Percentiles rank a stretch among this genome's conserved stretches.
Evolutionary conservation across 2,329 filamentous ascomycete species (phyloP).

Genomic region (Cephalotrichum gorgonifer): DNA sequence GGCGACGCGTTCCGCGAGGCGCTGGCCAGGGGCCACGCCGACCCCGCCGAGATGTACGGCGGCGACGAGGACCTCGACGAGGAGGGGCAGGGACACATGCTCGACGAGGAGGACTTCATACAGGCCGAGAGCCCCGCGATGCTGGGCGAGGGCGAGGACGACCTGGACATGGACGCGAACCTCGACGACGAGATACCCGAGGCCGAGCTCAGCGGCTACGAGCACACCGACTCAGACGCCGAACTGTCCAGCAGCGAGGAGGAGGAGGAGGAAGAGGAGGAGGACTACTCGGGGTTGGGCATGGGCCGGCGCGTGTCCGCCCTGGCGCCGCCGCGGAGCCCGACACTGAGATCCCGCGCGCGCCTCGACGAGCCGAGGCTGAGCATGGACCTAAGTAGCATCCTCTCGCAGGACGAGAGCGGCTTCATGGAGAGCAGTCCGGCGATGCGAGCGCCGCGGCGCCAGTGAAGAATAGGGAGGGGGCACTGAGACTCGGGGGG

Average conservation of each 20-base stretch:
- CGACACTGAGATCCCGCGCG: constrained; percentile 21
- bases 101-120: constrained; percentile 52
- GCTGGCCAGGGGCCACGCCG: constrained; percentile 38
- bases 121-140: constrained; percentile 15
- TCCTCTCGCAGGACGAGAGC: constrained; percentile 47
- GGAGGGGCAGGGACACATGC: constrained; percentile 45
- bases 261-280: constrained; percentile 57
- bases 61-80: constrained; percentile 44
- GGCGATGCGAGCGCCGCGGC: constrained; percentile 5
- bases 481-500: no score
- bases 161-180: constrained; percentile 55
- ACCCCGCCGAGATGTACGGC: constrained; percentile 37
- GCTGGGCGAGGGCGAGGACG: constrained; percentile 11
- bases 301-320: constrained; percentile 26
- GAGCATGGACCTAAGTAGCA: constrained; percentile 47
- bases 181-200: constrained; percentile 64
- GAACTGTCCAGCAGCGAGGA: constrained; percentile 42
- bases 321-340: constrained; percentile 23
- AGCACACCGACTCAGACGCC: constrained; percentile 68
- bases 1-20: constrained; percentile 55
- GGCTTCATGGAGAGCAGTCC: constrained; percentile 47
- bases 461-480: neutral
- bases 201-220: constrained; percentile 54
- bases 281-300: constrained; percentile 65
- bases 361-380: constrained; percentile 19